Base-by-base conservation (phyloP, 306 rosid species). In the Cucurbita maxima region DNA sequence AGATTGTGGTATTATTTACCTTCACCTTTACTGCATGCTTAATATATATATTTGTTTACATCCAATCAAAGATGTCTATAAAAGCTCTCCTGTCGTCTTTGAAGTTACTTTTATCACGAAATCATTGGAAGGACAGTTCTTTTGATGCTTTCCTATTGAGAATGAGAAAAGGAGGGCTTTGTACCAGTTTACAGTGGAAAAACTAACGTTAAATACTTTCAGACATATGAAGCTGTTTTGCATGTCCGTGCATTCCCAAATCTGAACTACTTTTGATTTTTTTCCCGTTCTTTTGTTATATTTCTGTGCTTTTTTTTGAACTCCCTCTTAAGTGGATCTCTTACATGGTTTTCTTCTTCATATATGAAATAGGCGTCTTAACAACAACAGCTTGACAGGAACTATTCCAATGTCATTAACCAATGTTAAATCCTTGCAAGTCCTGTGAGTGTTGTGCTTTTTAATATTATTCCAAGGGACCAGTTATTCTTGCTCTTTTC, bases 381-480 rank as follows among this genome's bases (percentile, higher is more conserved):
- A 89, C 81, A 95, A 91, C 84, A 95, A 91, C 88, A 86, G 10
- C 84, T 86, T 95, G 85, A 5, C 79, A 0, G 99, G 93, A 76
- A 6, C 3, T 51, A 95, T 95, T 84, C 96, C 99, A 30, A 0
- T 22, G 57, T 6, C 81, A 36, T 84, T 95, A 85, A 91, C 99
- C 34, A 73, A 1, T 0, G 80, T 89, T 77, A 0, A 0, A 7
- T 79, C 96, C 25, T 84, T 95, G 75, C 96, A 91, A 89, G 99
- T 95, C 82, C 87, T 95, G 99, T 95, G 84, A 95, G 99, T 89
- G 72, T 75, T 75, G 19, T 68, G 63, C 22, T n/a, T 70, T 60
- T 77, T 77, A 34, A 73, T 72, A 8, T 59, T 44, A 5, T 36
- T n/a, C 37, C n/a, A 6, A 2, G 55, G 61, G 61, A 54, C 11